phyloP scores from a whole-genome alignment of 2,329 filamentous ascomycete genomes.

The Verticillium dahliae region DNA sequence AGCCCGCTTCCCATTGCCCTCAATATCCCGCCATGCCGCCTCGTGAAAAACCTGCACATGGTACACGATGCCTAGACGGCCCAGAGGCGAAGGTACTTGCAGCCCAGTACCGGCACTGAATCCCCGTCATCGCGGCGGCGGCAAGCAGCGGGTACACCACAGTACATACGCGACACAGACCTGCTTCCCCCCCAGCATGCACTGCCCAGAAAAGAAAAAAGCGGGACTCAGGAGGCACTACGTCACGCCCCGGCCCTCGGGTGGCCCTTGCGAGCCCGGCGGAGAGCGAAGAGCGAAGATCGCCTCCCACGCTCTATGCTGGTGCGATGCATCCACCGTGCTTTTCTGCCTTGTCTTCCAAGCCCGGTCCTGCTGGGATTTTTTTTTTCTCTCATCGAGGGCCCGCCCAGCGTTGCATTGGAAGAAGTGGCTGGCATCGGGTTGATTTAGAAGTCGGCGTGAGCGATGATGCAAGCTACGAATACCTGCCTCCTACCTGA shows the following conservation, averaged over 20 bases:
- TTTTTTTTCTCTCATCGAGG: not conserved
- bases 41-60: not conserved
- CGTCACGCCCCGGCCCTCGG: slow-evolving; percentile 10
- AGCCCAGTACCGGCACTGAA: not conserved
- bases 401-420: not conserved
- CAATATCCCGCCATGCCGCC: not conserved
- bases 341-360: not conserved
- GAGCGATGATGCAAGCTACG: not conserved
- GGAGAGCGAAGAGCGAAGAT: not conserved
- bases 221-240: slow-evolving; percentile 7
- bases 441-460: not conserved
- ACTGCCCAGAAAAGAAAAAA: slow-evolving; percentile 3
- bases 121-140: not conserved
- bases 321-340: not conserved
- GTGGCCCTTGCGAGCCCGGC: slow-evolving; percentile 5
- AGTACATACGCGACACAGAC: not conserved
- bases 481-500: not conserved
- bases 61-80: not conserved
- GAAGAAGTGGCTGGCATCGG: not conserved
- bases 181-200: not conserved
- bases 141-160: not conserved
- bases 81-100: not conserved
- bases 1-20: not conserved
- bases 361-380: not conserved
- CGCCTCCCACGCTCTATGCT: not conserved